Evolutionary conservation across 495 filamentous ascomycete genomes (phyloP).

Genomic region (Bombardia bombarda): DNA sequence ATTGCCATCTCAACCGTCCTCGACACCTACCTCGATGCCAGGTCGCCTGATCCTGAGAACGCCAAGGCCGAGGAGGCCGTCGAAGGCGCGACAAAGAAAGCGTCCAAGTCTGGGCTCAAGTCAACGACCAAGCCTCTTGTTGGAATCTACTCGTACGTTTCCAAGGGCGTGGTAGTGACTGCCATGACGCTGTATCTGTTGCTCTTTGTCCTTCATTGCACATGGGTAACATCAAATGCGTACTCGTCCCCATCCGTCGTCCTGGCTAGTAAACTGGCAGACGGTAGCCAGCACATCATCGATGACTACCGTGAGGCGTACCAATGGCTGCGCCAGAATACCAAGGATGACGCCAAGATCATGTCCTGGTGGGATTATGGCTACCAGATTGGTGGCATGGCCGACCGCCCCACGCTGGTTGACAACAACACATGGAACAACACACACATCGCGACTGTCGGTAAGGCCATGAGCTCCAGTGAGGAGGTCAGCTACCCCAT

Average conservation of each 20-base stretch:
- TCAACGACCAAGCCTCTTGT: conserved; percentile 65
- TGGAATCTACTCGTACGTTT: conserved; percentile 75
- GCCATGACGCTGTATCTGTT: conserved; percentile 73
- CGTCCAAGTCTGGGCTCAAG: conserved; percentile 51
- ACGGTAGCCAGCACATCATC: conserved; percentile 97
- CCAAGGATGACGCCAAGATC: conserved; percentile 87
- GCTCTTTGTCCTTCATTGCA: conserved; percentile 94
- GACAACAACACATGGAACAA: conserved; percentile 99
- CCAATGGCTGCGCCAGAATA: conserved; percentile 99
- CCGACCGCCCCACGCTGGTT: conserved; percentile 91
- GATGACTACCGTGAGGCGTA: conserved; percentile 99
- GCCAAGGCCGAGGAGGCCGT: conserved; percentile 39
- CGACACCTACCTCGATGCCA: conserved; percentile 69
- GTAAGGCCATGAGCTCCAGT: conserved; percentile 96
- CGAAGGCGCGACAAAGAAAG: conserved; percentile 39
- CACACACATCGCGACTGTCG: conserved; percentile 98
- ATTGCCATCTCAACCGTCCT: conserved; percentile 83
- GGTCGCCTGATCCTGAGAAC: conserved; percentile 44
- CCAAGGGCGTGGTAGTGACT: conserved; percentile 66
- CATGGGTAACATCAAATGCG: conserved; percentile 98
- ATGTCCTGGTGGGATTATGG: conserved; percentile 99
- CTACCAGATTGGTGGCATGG: conserved; percentile 99
- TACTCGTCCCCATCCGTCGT: conserved; percentile 98
- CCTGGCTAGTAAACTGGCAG: conserved; percentile 81
- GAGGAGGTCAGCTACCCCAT: conserved; percentile 99